These are phyloP conservation scores for Crithidia bombi DNA, from an alignment of 208 protist genomes.

Conservation along the genomic window DNA sequence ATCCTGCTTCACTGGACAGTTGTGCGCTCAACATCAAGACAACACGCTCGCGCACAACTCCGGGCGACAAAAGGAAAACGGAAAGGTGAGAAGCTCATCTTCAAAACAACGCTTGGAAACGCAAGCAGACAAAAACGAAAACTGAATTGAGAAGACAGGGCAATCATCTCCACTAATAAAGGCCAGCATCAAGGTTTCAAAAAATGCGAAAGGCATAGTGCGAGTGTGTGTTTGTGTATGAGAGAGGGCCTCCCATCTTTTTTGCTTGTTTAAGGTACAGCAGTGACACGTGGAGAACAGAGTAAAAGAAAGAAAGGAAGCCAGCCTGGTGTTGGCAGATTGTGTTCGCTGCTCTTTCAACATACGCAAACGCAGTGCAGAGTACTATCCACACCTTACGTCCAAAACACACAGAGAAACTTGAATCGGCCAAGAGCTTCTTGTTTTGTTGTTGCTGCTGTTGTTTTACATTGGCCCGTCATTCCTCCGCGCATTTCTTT, in stretches of 20 bases:
- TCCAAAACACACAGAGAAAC: no score
- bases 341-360: background rate
- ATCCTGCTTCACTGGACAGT: no score
- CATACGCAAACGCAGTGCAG: background rate
- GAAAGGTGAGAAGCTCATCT: background rate
- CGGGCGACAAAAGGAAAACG: background rate
- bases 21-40: no score
- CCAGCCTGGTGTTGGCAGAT: no score
- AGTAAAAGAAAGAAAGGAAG: background rate
- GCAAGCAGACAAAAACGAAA: background rate
- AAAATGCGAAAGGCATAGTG: background rate
- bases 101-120: background rate
- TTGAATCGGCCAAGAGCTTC: background rate
- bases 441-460: background rate
- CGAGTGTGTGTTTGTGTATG: background rate
- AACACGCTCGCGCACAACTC: no score
- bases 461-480: background rate
- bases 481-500: conserved; percentile 12
- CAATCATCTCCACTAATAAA: no score
- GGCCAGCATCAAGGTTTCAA: background rate
- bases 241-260: background rate
- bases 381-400: no score
- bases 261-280: background rate
- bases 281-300: background rate
- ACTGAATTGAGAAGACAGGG: no score